Base-by-base conservation (phyloP, 331 rosid genomes). In the Pyrus hybrid region DNA sequence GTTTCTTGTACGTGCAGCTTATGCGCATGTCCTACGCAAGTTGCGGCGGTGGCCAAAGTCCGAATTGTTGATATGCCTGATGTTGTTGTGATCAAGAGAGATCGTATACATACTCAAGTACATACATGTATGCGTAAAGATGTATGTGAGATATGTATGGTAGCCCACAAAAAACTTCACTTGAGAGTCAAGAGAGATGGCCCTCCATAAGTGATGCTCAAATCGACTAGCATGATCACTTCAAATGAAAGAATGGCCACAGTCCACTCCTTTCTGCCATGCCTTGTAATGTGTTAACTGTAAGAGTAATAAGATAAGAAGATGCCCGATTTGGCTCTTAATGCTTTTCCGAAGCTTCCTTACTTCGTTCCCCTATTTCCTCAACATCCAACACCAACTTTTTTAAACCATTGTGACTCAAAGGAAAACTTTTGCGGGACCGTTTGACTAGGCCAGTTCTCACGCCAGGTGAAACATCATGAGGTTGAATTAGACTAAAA, bases 141-240 rank as follows among this genome's bases (percentile, higher is more conserved):
- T 56, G 21, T 13, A 30, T 18, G 17, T 67, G 41, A 14, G 17
- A 53, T 65, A 43, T 23, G 29, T 14, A 37, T 47, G 76, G 78
- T 58, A 61, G 26, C 70, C 71, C 65, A 25, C 35, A 71, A 66
- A 73, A 77, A 73, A 76, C 89, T 85, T 89, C 80, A 82, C 93
- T 89, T 89, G 77, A 78, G 88, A 84, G 96, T 67, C 63, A 87
- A 89, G 91, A 78, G 83, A 83, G 80, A 81, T 75, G 71, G 73
- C 62, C 71, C 75, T 85, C 32, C 74, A 79, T 82, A 85, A 75
- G 74, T 76, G 69, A 68, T 65, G 73, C 84, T 21, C 66, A 62
- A 87, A 72, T 63, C 56, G 74, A 81, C 85, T 80, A 65, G 78
- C 23, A 86, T 43, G 80, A 72, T 83, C 76, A 28, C 79, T 82